Base-by-base conservation (phyloP, 2,329 filamentous ascomycete genomes). In the Colletotrichum caudatum region DNA sequence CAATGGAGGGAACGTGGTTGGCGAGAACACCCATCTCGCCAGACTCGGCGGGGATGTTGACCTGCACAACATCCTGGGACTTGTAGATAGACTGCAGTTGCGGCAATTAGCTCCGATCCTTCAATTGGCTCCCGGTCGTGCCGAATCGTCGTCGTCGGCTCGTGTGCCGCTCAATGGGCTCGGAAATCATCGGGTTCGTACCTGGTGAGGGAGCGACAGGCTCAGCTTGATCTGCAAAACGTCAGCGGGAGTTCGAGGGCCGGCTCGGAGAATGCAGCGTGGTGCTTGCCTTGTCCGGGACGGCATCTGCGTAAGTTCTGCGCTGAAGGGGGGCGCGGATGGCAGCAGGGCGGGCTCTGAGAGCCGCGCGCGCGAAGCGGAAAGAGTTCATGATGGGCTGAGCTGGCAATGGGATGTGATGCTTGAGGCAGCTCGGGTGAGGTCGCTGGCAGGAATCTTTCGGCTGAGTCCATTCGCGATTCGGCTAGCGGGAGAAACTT, bases 21-120 rank as follows among this genome's bases (percentile, higher is more conserved):
- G 96, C 96, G 82, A 99, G 93, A 79, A 99, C 92, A 93, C 96
- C 96, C 96, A 99, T 99, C 80, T 98, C 96, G 83, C 96, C 96
- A 74, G 95, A 97, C 84, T 97, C 96, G 81, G 96, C 96, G 83
- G 96, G 93, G 81, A 99, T 92, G 90, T 99, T 99, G 88, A 99
- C 96, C 88, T 99, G 96, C 81, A 98, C 91, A 81, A 91, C 89
- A 81, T 89, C 88, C 79, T 90, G 86, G 77, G 86, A 91, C 84
- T 89, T 89, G 87, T 89, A 91, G 85, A 92, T 86, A 79, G 92
- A 85, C 93, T 94, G 81, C 74, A 44, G 68, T 80, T 85, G 86
- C 83, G 85, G 83, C 79, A 86, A 86, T 88, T 88, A 88, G 83
- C 81, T 78, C 67, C 73, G 63, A 71, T 76, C 72, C 74, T 71